phyloP scores from a whole-genome alignment of 1,284 basidiomycete species.

The Papiliotrema laurentii region DNA sequence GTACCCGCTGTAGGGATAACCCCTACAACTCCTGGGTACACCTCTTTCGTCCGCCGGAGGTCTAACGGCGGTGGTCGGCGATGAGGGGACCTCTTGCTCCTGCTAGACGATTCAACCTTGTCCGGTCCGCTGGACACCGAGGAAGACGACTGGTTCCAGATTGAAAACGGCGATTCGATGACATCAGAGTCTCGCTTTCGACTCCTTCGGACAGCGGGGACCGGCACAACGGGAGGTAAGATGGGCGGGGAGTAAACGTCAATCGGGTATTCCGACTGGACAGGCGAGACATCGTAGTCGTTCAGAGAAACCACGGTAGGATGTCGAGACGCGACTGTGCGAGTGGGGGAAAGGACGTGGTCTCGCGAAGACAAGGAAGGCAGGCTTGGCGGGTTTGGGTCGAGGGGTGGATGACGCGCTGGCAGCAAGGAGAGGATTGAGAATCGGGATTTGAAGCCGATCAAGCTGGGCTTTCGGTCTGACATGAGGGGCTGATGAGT shows the following conservation, averaged over 20 bases:
- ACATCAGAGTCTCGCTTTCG: not conserved
- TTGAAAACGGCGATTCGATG: no score
- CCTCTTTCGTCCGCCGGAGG: constrained; percentile 15
- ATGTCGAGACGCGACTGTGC: constrained; percentile 11
- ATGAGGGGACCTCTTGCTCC: not conserved
- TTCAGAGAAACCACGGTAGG: constrained; percentile 14
- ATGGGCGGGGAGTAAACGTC: constrained; percentile 6
- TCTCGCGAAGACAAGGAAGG: constrained; percentile 2
- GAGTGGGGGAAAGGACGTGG: constrained; percentile 3
- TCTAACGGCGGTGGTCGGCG: constrained; percentile 35
- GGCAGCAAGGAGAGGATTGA: constrained; percentile 34
- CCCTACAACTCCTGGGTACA: constrained; percentile 8
- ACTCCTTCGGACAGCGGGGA: not conserved
- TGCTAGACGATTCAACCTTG: not conserved
- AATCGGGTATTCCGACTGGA: constrained; percentile 17
- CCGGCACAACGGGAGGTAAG: not conserved
- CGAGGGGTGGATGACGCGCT: constrained; percentile 31
- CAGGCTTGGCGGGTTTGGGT: constrained; percentile 17
- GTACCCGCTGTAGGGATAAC: constrained; percentile 1
- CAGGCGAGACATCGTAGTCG: constrained; percentile 14
- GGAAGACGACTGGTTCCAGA: no score
- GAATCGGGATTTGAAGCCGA: constrained; percentile 39
- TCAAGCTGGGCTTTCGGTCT: constrained; percentile 2
- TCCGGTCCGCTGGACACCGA: no score
- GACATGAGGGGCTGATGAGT: not conserved